Evolutionary conservation across 2,329 filamentous ascomycete species (phyloP), one percentile per base, ranked within the genome.

Genomic region (Fusarium sp.): DNA sequence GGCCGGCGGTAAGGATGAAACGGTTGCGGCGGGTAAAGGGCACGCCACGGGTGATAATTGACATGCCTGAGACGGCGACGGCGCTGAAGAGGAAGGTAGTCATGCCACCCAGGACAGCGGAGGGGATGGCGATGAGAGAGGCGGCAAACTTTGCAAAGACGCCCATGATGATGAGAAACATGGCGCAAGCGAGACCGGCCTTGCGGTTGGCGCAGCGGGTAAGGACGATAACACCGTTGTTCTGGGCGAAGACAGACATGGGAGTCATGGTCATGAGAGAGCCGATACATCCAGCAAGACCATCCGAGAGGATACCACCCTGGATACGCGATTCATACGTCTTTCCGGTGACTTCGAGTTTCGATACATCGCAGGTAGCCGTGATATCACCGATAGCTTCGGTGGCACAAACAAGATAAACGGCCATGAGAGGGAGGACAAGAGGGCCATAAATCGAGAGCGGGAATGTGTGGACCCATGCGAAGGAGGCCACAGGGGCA

Each of bases 61-160:
- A 88, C 69, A 96, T 90, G 75, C 94, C 94, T 0, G 92, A 93
- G 2, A 94, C 92, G 2, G 93, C 91, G 7, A 96, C 94, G 5
- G 92, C 89, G 67, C 87, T 88, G 84, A 95, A 96, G 24, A 96
- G 87, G 81, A 96, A 96, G 0, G 93, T 94, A 0, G 94, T 92
- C 91, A 93, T 93, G 56, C 91, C 91, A 40, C 91, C 92, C 3
- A 93, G 86, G 2, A 92, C 90, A 1, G 90, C 79, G 3, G 86
- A 82, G 0, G 94, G 94, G 72, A 96, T 96, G 6, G 93, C 89
- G 6, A 94, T 92, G 5, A 96, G 89, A 0, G 93, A 88, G 1
- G 94, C 94, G 0, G 93, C 93, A 75, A 96, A 95, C 82, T 96
- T 96, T 74, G 93, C 90, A 76, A 96, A 94, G 69, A 96, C 85